Evolutionary conservation across 306 rosid species (phyloP), one percentile per base, ranked within the genome.

Genomic region (Albizia julibrissin): DNA sequence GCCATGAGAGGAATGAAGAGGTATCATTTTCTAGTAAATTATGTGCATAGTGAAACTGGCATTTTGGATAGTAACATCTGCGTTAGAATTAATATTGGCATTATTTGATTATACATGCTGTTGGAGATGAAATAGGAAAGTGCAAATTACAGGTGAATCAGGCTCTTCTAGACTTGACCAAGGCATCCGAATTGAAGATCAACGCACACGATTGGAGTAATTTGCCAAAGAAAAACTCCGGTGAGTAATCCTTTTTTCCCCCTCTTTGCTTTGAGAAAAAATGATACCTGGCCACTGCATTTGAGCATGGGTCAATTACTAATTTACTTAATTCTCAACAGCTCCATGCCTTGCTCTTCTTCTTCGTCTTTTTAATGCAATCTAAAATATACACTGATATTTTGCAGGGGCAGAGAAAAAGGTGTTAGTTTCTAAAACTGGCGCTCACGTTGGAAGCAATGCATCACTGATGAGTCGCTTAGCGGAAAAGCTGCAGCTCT

Each of bases 1-100:
- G 99, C 79, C 97, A 92, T 6, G 99, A 96, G 86, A 92, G 92
- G 84, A 81, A 91, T 0, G 94, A 91, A 84, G 99, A 93, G 99
- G 98, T 92, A 84, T 76, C 79, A n/a, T 56, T 75, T 81, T 49
- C 81, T 27, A 31, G 12, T 78, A 65, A 65, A 14, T 40, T n/a
- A 69, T 71, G 29, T 50, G 19, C 40, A 40, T 76, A 61, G 54
- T 13, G 3, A 50, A 81, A 49, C 22, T 74, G 50, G 77, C 85
- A 66, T 18, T 15, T 46, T 42, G 69, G 67, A 50, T 66, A 33
- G 68, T 78, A 42, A 66, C 52, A 44, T 22, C 58, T 39, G 61
- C 69, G 37, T 81, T 21, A 27, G 44, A 72, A 68, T 79, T 68
- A 26, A 37, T 43, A 3, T 29, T 12, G 10, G 22, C 74, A 26